These are phyloP conservation scores for Kregervanrija pseudodelftensis DNA, from an alignment of 805 yeast species.

Conservation along the genomic window DNA sequence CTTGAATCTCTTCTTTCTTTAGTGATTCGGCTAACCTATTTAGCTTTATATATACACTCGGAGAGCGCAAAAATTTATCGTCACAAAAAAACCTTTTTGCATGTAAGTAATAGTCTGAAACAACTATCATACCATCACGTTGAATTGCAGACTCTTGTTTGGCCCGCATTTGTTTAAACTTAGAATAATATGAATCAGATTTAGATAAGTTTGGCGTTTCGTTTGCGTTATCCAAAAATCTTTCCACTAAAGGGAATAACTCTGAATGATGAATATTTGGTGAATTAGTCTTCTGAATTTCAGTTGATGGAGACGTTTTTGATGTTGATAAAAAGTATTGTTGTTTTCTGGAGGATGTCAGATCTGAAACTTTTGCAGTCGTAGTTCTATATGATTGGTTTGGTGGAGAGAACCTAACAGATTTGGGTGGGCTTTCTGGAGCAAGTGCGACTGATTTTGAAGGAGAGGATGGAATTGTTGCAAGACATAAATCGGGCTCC, in stretches of 20 bases:
- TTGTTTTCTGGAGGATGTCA: too few species aligned
- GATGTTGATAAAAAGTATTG: too few species aligned
- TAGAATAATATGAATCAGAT: constrained; percentile 13
- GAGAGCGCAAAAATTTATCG: constrained; percentile 15
- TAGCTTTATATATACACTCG: constrained; percentile 12
- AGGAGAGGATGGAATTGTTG: not conserved
- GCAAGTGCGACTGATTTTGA: constrained; percentile 1
- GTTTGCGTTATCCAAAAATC: not conserved
- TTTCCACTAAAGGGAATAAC: not conserved
- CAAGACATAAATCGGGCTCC: not conserved
- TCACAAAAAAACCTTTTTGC: not conserved
- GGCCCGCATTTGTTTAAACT: constrained; percentile 10
- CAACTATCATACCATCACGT: constrained; percentile 17
- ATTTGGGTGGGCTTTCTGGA: not conserved
- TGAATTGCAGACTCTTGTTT: constrained; percentile 16
- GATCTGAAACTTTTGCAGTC: too few species aligned
- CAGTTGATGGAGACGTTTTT: too few species aligned
- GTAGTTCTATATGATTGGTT: too few species aligned
- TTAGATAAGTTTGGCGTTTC: not conserved
- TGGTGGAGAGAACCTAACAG: too few species aligned
- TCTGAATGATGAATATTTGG: too few species aligned
- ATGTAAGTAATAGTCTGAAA: constrained; percentile 8
- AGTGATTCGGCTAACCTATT: not conserved
- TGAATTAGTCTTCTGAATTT: too few species aligned
- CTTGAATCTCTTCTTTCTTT: not conserved